Evolutionary conservation across 352 stramenopile species (phyloP).

Genomic region (Pythium folliculosum): DNA sequence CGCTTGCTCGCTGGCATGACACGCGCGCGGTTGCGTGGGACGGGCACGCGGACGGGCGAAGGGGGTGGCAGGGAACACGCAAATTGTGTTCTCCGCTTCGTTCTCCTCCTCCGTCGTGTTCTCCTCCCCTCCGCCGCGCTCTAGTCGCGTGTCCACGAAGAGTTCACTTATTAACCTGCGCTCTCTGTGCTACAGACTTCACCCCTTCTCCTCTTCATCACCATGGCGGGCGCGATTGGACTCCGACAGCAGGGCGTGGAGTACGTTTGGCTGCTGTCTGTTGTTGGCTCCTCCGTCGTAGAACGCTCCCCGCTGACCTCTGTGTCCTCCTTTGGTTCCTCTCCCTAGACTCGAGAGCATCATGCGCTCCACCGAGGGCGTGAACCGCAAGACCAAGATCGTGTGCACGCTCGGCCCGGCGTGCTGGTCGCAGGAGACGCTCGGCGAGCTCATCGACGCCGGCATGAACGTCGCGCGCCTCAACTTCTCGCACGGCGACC

Average conservation of each 20-base stretch:
- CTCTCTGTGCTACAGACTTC: neutral
- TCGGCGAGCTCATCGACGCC: slow-evolving; percentile 87
- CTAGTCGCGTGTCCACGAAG: neutral
- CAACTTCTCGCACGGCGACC: slow-evolving; percentile 99
- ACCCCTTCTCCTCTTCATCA: slow-evolving; percentile 6
- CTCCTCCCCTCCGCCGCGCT: neutral
- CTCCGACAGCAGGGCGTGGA: slow-evolving; percentile 46
- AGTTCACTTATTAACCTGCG: slow-evolving; percentile 11
- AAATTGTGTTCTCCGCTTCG: no score
- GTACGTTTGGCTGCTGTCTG: slow-evolving; percentile 25
- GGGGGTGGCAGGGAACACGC: no score
- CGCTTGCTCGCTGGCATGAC: neutral
- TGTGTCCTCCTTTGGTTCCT: neutral
- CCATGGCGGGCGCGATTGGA: slow-evolving; percentile 52
- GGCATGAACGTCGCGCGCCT: slow-evolving; percentile 98
- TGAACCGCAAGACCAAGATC: slow-evolving; percentile 89
- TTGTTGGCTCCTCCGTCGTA: neutral
- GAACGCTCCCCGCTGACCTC: no score
- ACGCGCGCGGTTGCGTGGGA: neutral
- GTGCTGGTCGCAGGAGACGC: slow-evolving; percentile 92
- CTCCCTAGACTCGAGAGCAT: slow-evolving; percentile 51
- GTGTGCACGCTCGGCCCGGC: slow-evolving; percentile 89
- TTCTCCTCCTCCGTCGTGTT: no score
- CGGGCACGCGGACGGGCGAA: neutral
- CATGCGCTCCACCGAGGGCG: slow-evolving; percentile 47